Evolutionary conservation across 73 alveolate species (phyloP).

Genomic region (Paraurostyla sp.): DNA sequence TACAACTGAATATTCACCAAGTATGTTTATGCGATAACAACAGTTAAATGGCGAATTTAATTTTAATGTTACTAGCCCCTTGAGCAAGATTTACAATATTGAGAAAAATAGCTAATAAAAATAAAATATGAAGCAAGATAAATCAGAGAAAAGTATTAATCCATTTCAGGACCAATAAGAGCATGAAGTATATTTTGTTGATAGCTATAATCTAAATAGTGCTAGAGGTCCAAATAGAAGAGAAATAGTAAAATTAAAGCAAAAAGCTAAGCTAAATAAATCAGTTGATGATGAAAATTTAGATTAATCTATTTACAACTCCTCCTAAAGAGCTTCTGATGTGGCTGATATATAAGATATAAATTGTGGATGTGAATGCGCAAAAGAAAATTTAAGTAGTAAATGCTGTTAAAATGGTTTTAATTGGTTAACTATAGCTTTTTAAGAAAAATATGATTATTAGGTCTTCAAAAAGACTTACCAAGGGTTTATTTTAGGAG

Average conservation of each 20-base stretch:
- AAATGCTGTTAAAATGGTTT: not conserved
- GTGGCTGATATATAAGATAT: not conserved
- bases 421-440: constrained; percentile 1
- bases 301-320: too few species aligned
- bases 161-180: too few species aligned
- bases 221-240: constrained; percentile 11
- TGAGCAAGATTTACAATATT: not conserved
- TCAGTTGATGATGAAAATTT: constrained; percentile 12
- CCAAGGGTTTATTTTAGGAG: constrained; percentile 1
- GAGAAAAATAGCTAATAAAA: too few species aligned
- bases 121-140: too few species aligned
- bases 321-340: not conserved
- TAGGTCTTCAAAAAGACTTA: constrained; percentile 2
- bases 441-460: constrained; percentile 10
- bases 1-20: constrained; percentile 24
- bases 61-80: constrained; percentile 5
- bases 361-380: not conserved
- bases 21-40: constrained; percentile 5
- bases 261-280: not conserved
- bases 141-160: too few species aligned
- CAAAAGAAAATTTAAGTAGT: not conserved
- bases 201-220: not conserved
- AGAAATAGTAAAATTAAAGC: not conserved
- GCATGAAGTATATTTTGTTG: not conserved
- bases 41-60: not conserved